Evolutionary conservation across 2,329 filamentous ascomycete genomes (phyloP), one percentile per base, ranked within the genome.

Genomic region (Colletotrichum sublineola): DNA sequence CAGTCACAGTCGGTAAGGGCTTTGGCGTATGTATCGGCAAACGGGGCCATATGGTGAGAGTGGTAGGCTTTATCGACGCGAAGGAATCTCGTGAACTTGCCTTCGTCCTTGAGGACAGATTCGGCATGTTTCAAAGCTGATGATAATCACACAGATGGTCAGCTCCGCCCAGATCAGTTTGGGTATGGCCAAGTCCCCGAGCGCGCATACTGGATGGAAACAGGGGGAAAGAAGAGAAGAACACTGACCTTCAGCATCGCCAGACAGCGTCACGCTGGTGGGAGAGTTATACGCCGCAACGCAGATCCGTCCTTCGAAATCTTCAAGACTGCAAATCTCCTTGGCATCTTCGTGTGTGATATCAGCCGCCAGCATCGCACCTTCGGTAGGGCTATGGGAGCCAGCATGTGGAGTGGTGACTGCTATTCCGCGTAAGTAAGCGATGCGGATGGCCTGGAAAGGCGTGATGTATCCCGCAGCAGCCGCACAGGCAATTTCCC

Each of bases 401-500:
- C 38, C 44, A 42, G 63, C 7, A n/a, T 56, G 55, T 11, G 53
- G 20, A 7, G 18, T 48, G 44, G 24, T 1, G 71, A 24, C 33
- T 48, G 36, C 38, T 1, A 71, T 14, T 11, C 76, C 76, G 38
- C 76, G 73, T 55, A 74, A 74, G 73, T 75, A 78, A 61, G 73
- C 75, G 8, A 79, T 74, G 0, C 73, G 57, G 15, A 80, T 77
- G 4, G 79, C 79, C 31, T 79, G 76, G 1, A 52, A 63, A 11
- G 46, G 20, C 33, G 53, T 65, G 6, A 89, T 67, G 33, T 82
- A 78, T 0, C 85, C 86, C 0, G 84, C 82, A 0, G 86, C 85
- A 74, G 87, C 88, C 0, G 84, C 86, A 0, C 85, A 85, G 0
- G 77, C 85, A 20, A 87, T 87, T 73, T 88, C 86, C 1, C 86